Evolutionary conservation across 352 stramenopile genomes (phyloP).

Genomic region (Pythium sukuiense): DNA sequence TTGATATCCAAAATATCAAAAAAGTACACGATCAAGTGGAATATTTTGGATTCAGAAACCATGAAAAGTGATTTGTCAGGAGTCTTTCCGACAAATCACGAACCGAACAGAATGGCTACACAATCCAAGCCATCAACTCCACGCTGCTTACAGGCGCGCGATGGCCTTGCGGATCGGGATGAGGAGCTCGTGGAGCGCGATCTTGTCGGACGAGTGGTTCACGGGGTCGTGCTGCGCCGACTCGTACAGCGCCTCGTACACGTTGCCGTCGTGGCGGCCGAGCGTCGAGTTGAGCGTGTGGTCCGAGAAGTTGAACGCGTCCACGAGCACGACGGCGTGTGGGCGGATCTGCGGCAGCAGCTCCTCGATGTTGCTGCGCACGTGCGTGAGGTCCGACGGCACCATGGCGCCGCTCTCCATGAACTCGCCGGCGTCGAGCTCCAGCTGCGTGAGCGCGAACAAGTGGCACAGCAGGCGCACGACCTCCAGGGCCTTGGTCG

Average conservation of each 20-base stretch:
- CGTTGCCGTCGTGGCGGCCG: conserved; percentile 67
- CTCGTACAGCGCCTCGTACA: conserved; percentile 72
- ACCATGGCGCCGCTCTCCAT: conserved; percentile 61
- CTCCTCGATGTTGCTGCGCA: conserved; percentile 55
- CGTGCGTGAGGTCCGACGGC: conserved; percentile 38
- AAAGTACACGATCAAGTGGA: too few relatives aligned
- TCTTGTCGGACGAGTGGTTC: conserved; percentile 60
- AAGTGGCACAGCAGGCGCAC: conserved; percentile 62
- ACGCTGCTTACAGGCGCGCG: conserved; percentile 17
- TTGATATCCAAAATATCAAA: too few relatives aligned
- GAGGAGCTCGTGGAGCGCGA: conserved; percentile 63
- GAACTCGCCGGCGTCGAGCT: conserved; percentile 59
- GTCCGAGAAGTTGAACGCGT: conserved; percentile 84
- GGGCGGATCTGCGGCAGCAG: conserved; percentile 52
- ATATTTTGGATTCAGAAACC: too few relatives aligned
- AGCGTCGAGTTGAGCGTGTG: conserved; percentile 70
- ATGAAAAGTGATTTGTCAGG: not conserved
- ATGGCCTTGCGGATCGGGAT: conserved; percentile 52
- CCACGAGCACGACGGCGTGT: conserved; percentile 71
- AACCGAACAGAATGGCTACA: not conserved
- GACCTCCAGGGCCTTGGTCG: conserved; percentile 30
- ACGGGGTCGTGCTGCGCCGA: conserved; percentile 61
- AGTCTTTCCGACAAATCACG: not conserved
- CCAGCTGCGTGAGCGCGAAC: conserved; percentile 75
- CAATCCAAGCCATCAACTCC: not conserved